Evolutionary conservation across 352 stramenopile genomes (phyloP), one percentile per base, ranked within the genome.

Genomic region (Phytophthora niederhauseri): DNA sequence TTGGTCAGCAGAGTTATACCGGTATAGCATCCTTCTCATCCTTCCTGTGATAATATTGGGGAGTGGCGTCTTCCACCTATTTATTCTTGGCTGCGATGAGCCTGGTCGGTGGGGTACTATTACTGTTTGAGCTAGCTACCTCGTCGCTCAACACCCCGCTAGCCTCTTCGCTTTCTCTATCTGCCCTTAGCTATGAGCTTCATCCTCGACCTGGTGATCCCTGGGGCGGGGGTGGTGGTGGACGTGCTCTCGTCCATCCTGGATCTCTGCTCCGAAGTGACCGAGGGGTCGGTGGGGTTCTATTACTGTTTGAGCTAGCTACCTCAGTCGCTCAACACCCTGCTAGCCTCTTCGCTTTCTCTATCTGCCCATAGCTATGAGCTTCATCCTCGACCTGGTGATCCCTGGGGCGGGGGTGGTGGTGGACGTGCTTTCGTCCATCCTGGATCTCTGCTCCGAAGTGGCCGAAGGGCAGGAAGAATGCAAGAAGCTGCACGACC

Each of bases 181-280:
- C 7, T 48, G 2, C 17, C 17, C 48, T 1, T n/a, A 14, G 12
- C 0, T 9, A 59, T 66, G 61, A 49, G 28, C 6, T n/a, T 19
- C 15, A n/a, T 68, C n/a, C 41, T 68, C 20, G 61, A 61, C 20
- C n/a, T 66, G 15, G 34, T 66, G 28, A 45, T 66, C 0, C 64
- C 55, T 1, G 57, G 49, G 2, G 43, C 41, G 15, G 55, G 64
- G 31, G 41, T 53, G 24, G 55, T 46, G 22, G 64, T 45, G 14
- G 36, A 60, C 6, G 55, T 34, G 48, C 55, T 70, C 2, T 26
- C 20, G 6, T 17, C 38, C 8, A 55, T 61, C 24, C 2, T 59
- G 12, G 19, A 36, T 28, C 52, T 68, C 17, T 64, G 63, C 17
- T 31, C 14, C 12, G 48, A 70, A 30, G 61, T 70, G 34, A 59